Conservation (phyloP, 2,329 filamentous ascomycete species). For the Zelopaecilomyces penicillatus region DNA sequence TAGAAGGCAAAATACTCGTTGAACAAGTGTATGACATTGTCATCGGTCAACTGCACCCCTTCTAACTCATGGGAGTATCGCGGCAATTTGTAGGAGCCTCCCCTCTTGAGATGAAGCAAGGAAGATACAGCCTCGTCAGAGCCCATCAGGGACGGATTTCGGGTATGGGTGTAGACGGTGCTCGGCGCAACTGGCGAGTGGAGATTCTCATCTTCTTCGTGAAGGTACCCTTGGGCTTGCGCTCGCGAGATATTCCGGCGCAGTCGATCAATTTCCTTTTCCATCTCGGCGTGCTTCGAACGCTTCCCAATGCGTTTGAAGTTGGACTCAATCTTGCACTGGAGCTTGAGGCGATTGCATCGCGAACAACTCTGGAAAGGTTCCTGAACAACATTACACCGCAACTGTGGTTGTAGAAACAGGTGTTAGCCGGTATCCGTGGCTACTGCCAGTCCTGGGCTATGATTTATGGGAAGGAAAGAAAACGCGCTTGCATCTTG, state of each 20-base stretch:
- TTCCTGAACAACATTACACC: slow-evolving; percentile 76
- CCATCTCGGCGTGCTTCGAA: slow-evolving; percentile 78
- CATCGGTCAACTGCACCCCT: slow-evolving; percentile 55
- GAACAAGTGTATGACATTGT: slow-evolving; percentile 57
- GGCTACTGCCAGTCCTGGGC: no score
- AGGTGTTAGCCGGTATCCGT: no score
- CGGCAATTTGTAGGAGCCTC: slow-evolving; percentile 51
- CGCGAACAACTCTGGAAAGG: slow-evolving; percentile 70
- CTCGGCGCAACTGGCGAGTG: slow-evolving; percentile 47
- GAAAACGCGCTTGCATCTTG: no score
- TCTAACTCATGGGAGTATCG: slow-evolving; percentile 55
- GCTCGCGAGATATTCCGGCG: slow-evolving; percentile 54
- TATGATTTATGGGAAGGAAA: no score
- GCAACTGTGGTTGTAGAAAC: slow-evolving; percentile 46
- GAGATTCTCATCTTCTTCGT: slow-evolving; percentile 49
- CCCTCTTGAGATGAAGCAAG: slow-evolving; percentile 56
- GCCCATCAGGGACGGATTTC: slow-evolving; percentile 56
- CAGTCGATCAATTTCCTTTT: slow-evolving; percentile 67
- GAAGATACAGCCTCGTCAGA: slow-evolving; percentile 62
- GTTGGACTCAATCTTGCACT: slow-evolving; percentile 80
- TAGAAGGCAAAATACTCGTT: slow-evolving; percentile 67
- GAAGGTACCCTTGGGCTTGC: slow-evolving; percentile 47
- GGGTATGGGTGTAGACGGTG: slow-evolving; percentile 51
- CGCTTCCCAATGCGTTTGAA: slow-evolving; percentile 63
- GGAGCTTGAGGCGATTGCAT: slow-evolving; percentile 70